Conservation (phyloP, 345 rosid species). For the Lepidium africanum region DNA sequence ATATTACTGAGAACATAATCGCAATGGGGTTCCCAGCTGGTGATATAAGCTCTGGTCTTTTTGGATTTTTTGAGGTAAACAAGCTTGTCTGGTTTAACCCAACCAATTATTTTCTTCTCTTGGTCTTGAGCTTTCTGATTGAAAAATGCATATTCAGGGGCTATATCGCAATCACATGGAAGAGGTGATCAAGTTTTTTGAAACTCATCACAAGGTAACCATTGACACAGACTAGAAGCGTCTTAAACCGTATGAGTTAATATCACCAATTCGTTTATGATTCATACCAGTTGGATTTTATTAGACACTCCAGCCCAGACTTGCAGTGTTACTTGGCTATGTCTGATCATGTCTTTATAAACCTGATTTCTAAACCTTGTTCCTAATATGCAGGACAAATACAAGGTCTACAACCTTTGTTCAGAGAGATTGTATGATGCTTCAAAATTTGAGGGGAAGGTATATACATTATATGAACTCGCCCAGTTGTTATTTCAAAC, state of each 20-base stretch:
- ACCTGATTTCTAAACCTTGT: background rate
- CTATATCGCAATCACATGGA: slow-evolving; percentile 73
- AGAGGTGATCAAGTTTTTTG: slow-evolving; percentile 87
- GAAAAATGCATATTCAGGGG: too few relatives aligned
- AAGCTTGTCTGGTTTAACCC: too few relatives aligned
- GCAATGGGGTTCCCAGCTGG: slow-evolving; percentile 99
- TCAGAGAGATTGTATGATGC: slow-evolving; percentile 92
- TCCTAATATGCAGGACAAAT: slow-evolving; percentile 59
- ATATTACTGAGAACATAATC: slow-evolving; percentile 79
- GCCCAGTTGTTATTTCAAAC: background rate
- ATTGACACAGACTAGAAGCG: background rate
- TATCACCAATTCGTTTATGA: background rate
- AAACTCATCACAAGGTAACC: slow-evolving; percentile 83
- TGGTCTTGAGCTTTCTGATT: too few relatives aligned
- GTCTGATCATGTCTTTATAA: background rate
- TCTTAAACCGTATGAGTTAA: background rate
- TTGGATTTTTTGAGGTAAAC: slow-evolving; percentile 80
- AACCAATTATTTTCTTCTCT: too few relatives aligned
- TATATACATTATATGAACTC: slow-evolving; percentile 11
- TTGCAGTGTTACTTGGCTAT: background rate
- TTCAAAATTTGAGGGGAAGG: slow-evolving; percentile 84
- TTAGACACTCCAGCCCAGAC: background rate
- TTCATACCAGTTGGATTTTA: background rate
- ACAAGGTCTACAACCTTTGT: slow-evolving; percentile 93
- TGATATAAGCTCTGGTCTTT: slow-evolving; percentile 83